These are phyloP conservation scores for Petunia hybrid DNA, from an alignment of 305 asterid genomes.

Conservation along the genomic window DNA sequence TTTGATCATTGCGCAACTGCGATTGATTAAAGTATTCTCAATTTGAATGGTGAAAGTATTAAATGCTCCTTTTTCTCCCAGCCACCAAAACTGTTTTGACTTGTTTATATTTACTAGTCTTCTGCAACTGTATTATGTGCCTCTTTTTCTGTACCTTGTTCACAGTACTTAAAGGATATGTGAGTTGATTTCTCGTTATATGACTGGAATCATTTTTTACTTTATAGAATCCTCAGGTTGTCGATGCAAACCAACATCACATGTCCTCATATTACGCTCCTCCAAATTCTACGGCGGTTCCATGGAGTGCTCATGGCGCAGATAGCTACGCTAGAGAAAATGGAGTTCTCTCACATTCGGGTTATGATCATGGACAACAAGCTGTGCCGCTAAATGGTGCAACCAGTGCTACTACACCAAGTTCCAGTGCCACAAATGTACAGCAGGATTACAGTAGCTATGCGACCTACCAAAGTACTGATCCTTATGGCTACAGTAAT, in stretches of 20 bases:
- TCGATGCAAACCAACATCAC: constrained; percentile 59
- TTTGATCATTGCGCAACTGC: constrained; percentile 1
- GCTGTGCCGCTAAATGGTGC: constrained; percentile 52
- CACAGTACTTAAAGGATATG: background rate
- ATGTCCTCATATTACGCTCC: constrained; percentile 63
- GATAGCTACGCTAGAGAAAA: constrained; percentile 65
- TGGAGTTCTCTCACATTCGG: constrained; percentile 62
- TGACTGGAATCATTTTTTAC: background rate
- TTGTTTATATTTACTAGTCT: constrained; percentile 15
- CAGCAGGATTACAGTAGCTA: constrained; percentile 75
- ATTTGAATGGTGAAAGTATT: constrained; percentile 1
- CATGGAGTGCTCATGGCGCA: constrained; percentile 67
- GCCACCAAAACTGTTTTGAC: background rate
- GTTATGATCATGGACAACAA: constrained; percentile 62
- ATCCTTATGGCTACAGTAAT: constrained; percentile 80
- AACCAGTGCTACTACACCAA: constrained; percentile 62
- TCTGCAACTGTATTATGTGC: background rate
- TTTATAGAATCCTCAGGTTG: constrained; percentile 59
- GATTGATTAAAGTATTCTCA: constrained; percentile 19
- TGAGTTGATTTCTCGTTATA: constrained; percentile 18
- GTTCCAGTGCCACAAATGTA: constrained; percentile 69
- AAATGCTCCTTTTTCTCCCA: constrained; percentile 23
- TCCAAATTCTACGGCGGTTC: constrained; percentile 59
- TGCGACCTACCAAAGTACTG: constrained; percentile 68
- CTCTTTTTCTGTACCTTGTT: constrained; percentile 22